Percentiles rank a stretch among this genome's conserved stretches.
Conservation (phyloP, 2,329 filamentous ascomycete species). For the Sporothrix globosa region DNA sequence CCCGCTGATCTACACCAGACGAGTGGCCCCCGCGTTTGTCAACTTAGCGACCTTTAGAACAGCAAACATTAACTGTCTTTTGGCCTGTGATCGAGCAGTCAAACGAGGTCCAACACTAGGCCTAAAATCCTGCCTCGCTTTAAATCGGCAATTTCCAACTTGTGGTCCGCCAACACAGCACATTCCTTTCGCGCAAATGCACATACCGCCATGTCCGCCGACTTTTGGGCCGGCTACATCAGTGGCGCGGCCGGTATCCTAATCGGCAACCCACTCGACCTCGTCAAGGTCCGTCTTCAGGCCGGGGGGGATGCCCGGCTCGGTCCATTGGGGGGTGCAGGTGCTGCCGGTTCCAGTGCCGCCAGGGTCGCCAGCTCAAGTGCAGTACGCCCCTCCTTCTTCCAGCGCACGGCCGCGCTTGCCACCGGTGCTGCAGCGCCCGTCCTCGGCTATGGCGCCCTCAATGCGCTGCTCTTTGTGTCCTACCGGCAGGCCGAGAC, state of each 20-base stretch:
- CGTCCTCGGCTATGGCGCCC: conserved; percentile 83
- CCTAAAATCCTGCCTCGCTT: conserved; percentile 14
- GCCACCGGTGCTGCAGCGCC: conserved; percentile 77
- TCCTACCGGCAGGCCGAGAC: conserved; percentile 84
- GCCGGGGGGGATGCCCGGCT: conserved; percentile 50
- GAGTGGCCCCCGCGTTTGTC: background rate
- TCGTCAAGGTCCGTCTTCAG: conserved; percentile 78
- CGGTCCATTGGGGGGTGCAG: conserved; percentile 46
- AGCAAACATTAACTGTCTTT: background rate
- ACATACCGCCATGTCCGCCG: conserved; percentile 67
- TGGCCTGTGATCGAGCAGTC: conserved; percentile 16
- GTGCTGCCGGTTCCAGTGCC: conserved; percentile 60
- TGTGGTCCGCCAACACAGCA: background rate
- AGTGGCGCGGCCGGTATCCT: conserved; percentile 85
- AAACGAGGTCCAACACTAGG: background rate
- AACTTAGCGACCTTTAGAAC: background rate
- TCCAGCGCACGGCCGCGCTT: conserved; percentile 40
- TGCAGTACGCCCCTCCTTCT: background rate
- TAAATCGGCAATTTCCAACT: background rate
- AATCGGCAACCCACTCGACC: conserved; percentile 77
- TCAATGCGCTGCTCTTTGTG: conserved; percentile 88
- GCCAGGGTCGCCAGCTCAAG: conserved; percentile 48
- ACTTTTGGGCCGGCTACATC: conserved; percentile 92
- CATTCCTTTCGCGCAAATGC: background rate
- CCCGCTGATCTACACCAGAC: background rate